Conservation (phyloP, 345 rosid genomes). For the Pugionium dolabratum region DNA sequence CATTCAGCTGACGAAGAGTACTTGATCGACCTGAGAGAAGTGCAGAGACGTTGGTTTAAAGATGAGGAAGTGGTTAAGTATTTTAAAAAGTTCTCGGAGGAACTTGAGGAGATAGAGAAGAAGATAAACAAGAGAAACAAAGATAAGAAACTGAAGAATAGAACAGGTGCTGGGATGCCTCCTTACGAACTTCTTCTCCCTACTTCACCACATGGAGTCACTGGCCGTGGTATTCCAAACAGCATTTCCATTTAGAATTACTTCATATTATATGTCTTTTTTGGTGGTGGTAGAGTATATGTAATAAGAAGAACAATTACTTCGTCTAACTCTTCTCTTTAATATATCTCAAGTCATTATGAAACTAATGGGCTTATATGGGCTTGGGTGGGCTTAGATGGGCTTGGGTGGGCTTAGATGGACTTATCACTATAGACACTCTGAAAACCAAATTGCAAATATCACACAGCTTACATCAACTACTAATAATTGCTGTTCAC, state of each 20-base stretch:
- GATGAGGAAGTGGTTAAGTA: constrained; percentile 54
- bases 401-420: too few relatives aligned
- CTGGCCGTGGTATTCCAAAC: constrained; percentile 93
- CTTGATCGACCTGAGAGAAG: constrained; percentile 56
- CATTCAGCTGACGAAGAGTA: constrained; percentile 93
- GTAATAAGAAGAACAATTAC: not conserved
- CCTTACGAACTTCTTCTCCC: constrained; percentile 86
- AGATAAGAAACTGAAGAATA: constrained; percentile 57
- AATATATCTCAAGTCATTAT: too few relatives aligned
- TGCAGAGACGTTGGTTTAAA: constrained; percentile 65
- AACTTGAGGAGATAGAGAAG: constrained; percentile 67
- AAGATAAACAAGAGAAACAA: constrained; percentile 60
- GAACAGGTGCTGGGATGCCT: constrained; percentile 90
- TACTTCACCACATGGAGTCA: constrained; percentile 81
- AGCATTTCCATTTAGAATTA: constrained; percentile 74
- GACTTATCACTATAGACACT: too few relatives aligned
- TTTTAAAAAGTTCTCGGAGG: constrained; percentile 56
- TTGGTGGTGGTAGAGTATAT: constrained; percentile 1
- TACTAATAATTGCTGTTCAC: not conserved
- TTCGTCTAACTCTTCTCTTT: too few relatives aligned
- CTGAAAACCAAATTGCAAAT: too few relatives aligned
- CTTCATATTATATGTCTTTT: not conserved
- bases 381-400: too few relatives aligned
- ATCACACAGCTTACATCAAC: too few relatives aligned
- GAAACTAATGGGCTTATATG: too few relatives aligned